Conservation (phyloP, 345 rosid genomes). For the Linum lewisii region DNA sequence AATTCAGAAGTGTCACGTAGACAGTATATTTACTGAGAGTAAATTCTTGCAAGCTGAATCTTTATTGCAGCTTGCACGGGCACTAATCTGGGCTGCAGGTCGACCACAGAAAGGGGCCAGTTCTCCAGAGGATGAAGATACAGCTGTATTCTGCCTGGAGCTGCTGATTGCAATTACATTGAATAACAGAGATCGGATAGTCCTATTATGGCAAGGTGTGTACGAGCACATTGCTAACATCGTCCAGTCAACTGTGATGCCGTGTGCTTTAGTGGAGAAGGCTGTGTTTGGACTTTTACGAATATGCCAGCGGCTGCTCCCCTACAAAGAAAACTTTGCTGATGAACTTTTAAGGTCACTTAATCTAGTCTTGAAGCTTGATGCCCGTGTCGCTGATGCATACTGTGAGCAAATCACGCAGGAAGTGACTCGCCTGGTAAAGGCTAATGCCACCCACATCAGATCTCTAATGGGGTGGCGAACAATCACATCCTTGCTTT, state of each 20-base stretch:
- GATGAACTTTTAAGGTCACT: constrained; percentile 65
- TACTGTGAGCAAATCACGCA: constrained; percentile 68
- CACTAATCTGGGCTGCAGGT: constrained; percentile 43
- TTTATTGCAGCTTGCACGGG: constrained; percentile 44
- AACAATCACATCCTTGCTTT: constrained; percentile 51
- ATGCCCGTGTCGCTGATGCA: constrained; percentile 67
- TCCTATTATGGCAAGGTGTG: constrained; percentile 60
- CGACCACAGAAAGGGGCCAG: constrained; percentile 21
- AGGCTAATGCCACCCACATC: constrained; percentile 61
- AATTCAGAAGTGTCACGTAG: constrained; percentile 46
- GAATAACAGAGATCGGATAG: constrained; percentile 65
- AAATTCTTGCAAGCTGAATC: constrained; percentile 71
- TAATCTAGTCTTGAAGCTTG: constrained; percentile 68
- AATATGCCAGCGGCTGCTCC: constrained; percentile 64
- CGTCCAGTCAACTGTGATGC: constrained; percentile 50
- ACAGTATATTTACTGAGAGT: constrained; percentile 62
- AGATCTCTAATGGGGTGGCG: constrained; percentile 65
- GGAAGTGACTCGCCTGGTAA: constrained; percentile 60
- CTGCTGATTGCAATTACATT: constrained; percentile 53
- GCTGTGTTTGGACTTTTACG: constrained; percentile 65
- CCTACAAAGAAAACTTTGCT: constrained; percentile 64
- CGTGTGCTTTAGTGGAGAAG: constrained; percentile 54
- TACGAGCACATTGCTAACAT: constrained; percentile 48
- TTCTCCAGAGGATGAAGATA: constrained; percentile 35
- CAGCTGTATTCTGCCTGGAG: constrained; percentile 58